Conservation (phyloP, 805 yeast genomes). For the Gaillardinia entomophila region DNA sequence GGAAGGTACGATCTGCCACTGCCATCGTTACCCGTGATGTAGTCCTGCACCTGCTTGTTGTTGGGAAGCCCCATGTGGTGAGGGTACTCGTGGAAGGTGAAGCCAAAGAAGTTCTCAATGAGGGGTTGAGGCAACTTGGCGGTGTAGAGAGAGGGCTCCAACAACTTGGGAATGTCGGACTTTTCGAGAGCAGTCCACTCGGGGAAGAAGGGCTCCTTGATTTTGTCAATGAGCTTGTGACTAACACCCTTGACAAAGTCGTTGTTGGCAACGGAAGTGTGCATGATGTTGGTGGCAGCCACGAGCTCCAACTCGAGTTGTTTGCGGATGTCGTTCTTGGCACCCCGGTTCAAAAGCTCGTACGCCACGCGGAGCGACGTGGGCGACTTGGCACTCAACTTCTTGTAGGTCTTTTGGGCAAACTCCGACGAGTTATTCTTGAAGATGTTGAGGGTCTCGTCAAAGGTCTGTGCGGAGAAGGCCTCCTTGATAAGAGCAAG, state of each 20-base stretch:
- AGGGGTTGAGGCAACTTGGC: conserved; percentile 20
- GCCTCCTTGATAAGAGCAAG: conserved; percentile 62
- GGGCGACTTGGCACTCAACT: conserved; percentile 63
- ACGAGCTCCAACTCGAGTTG: conserved; percentile 70
- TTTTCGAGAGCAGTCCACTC: conserved; percentile 32
- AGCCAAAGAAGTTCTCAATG: conserved; percentile 33
- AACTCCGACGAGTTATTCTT: conserved; percentile 55
- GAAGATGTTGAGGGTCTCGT: conserved; percentile 51
- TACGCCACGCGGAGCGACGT: conserved; percentile 72
- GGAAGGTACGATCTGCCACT: conserved; percentile 62
- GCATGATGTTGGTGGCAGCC: conserved; percentile 68
- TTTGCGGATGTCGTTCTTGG: conserved; percentile 49
- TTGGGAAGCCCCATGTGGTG: conserved; percentile 76
- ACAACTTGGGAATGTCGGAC: conserved; percentile 13
- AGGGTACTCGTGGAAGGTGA: conserved; percentile 45
- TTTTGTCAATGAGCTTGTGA: conserved; percentile 57
- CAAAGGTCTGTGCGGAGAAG: conserved; percentile 50
- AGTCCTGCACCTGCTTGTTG: conserved; percentile 56
- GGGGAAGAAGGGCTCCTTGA: conserved; percentile 45
- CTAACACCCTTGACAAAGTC: conserved; percentile 70
- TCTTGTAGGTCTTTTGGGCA: conserved; percentile 52
- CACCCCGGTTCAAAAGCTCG: conserved; percentile 60
- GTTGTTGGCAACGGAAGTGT: conserved; percentile 42
- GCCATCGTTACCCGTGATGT: conserved; percentile 65
- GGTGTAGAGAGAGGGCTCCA: conserved; percentile 11